Base-by-base conservation (phyloP, 108 stramenopile genomes). In the Chaetoceros tenuissimus region DNA sequence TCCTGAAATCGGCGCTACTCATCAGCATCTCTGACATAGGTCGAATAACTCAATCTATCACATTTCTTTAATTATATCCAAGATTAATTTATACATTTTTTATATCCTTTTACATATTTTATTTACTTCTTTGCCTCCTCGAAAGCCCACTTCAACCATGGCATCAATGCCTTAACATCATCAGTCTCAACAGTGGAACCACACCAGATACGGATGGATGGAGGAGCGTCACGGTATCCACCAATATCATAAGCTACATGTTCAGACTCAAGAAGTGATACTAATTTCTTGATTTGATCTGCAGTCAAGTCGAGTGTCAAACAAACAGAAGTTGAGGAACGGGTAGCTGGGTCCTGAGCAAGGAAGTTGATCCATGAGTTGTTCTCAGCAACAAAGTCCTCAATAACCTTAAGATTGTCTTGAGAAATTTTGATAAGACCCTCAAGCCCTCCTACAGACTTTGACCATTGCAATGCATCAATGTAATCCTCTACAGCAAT, bases 401-500 rank as follows among this genome's bases (percentile, higher is more conserved):
- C 82, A 51, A 99, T 34, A 29, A 97, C 93, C 30, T 62, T 72
- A 51, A 96, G 79, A 75, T 99, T 99, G 48, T 84, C 77, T 64
- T 87, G 59, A 53, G 87, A 87, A 51, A 87, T 78, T 60, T 90
- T 66, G 73, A 98, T 91, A 51, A 99, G 85, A 30, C 82, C 99
- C n/a, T 69, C 55, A 28, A 95, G 71, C 28, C 99, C 99, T 28
- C 99, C 99, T 48, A 91, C 74, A 40, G 84, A 76, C 25, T 94
- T 87, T 25, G 95, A 76, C 99, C 99, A 99, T 47, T 75, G 51
- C 57, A 99, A 62, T 22, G 99, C 97, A 69, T 98, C 99, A 69
- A 99, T 89, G 92, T 98, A 98, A 82, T 99, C 99, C 71, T 99
- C 99, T 25, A 99, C 99, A 63, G 82, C 82, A 57, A 99, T 83